A percentile compares a stretch with the other conserved stretches of the same genome.
Evolutionary conservation across 140 eudicot species (phyloP).

Genomic region (Stevia rebaudiana): DNA sequence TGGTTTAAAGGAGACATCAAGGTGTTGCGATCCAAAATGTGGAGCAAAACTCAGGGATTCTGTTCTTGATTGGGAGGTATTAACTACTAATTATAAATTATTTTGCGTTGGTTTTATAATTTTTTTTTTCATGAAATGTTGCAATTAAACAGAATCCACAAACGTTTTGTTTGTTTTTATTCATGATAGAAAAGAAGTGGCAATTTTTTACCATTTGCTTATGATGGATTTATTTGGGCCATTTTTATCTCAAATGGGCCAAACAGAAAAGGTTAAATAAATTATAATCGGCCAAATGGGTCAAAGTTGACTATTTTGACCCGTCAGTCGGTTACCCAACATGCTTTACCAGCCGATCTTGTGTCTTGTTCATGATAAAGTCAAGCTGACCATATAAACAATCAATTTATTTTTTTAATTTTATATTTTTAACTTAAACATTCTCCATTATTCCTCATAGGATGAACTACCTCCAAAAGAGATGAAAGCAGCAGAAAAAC

Average conservation of each 20-base stretch:
- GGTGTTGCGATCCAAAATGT: slow-evolving; percentile 66
- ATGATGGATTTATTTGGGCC: not conserved
- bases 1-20: slow-evolving; percentile 77
- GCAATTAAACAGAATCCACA: not conserved
- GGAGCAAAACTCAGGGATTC: slow-evolving; percentile 71
- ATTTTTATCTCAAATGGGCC: not conserved
- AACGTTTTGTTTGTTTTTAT: not conserved
- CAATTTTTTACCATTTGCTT: not conserved
- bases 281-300: not conserved
- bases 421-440: not conserved
- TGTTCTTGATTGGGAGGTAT: slow-evolving; percentile 98
- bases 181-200: not conserved
- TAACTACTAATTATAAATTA: slow-evolving; percentile 15
- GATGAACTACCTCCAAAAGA: slow-evolving; percentile 65
- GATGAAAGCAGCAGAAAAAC: slow-evolving; percentile 59
- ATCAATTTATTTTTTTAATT: not conserved
- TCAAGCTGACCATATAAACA: not conserved
- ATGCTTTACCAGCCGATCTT: not conserved
- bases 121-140: not conserved
- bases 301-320: not conserved
- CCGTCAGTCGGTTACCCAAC: not conserved
- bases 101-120: not conserved
- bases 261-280: not conserved
- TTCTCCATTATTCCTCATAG: slow-evolving; percentile 28
- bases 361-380: not conserved